Base-by-base conservation (phyloP, 371 early-diverging fungal species). In the Quaeritorhiza haematococci region DNA sequence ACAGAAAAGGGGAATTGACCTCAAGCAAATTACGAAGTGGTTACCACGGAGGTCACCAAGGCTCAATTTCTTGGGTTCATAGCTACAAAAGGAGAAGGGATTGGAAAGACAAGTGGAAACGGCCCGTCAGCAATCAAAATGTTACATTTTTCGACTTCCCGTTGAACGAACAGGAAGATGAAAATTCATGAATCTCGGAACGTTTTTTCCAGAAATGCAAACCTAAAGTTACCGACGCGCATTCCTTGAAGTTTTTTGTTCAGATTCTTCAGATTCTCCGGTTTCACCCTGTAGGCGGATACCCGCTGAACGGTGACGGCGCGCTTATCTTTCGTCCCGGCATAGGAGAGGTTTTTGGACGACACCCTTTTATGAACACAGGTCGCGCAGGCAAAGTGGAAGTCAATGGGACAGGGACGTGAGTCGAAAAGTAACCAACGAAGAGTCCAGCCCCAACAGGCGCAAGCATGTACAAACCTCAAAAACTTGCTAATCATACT, bases 301-400 rank as follows among this genome's bases (percentile, higher is more conserved):
- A 95, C 85, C 47, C 82, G 71, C 70, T 99, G 99, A 35, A 85
- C 83, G 0, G 98, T 99, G 46, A 98, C 76, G 0, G 88, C 99
- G 35, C 97, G 86, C 56, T 90, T 91, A 74, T 99, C 99, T 71
- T 99, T 99, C n/a, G 93, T 98, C 13, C 99, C 99, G 0, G 97
- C 94, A 75, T 87, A 90, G 2, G 92, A 79, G 58, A 97, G 84
- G 19, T 67, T 62, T 34, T 85, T 84, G 0, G 69, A 50, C 21
- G 68, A 71, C 28, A 76, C 56, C 34, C 82, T 79, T 50, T 10
- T 19, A 6, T 45, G n/a, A 6, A 45, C 19, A 29, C 23, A 41
- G 56, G 19, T 59, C 43, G n/a, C 21, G 27, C 33, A 8, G 41
- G n/a, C n/a, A 7, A 21, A 21, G 46, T 50, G 10, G 27, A 47